These are phyloP conservation scores for Cystofilobasidium capitatum DNA, from an alignment of 768 basidiomycete species.

Conservation along the genomic window DNA sequence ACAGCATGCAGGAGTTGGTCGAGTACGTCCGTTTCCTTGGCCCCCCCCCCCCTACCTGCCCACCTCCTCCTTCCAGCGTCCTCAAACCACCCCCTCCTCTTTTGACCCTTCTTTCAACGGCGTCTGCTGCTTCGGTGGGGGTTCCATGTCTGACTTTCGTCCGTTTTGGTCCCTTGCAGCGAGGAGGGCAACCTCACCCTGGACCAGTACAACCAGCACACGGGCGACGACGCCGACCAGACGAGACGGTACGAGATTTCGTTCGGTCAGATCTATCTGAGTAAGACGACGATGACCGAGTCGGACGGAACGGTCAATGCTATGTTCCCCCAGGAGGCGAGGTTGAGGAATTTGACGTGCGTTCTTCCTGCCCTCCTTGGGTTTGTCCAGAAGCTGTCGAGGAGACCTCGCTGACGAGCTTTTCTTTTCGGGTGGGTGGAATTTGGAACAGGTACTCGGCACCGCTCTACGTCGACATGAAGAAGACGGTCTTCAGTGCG, in stretches of 20 bases:
- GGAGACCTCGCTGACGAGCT: not conserved
- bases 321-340: slow-evolving; percentile 92
- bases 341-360: slow-evolving; percentile 77
- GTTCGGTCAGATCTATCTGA: slow-evolving; percentile 95
- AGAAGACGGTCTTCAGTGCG: slow-evolving; percentile 68
- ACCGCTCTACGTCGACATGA: slow-evolving; percentile 91
- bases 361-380: slow-evolving; percentile 11
- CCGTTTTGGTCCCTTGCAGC: slow-evolving; percentile 1
- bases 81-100: too few species aligned
- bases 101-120: too few species aligned
- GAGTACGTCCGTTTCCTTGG: slow-evolving; percentile 42
- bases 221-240: slow-evolving; percentile 59
- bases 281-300: slow-evolving; percentile 87
- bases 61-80: not conserved
- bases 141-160: too few species aligned
- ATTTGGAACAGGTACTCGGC: slow-evolving; percentile 58
- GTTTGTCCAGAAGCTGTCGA: not conserved
- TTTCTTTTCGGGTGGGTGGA: not conserved
- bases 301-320: slow-evolving; percentile 87
- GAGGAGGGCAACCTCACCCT: slow-evolving; percentile 91
- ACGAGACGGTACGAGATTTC: slow-evolving; percentile 87
- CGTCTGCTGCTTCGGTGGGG: too few species aligned
- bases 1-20: slow-evolving; percentile 98
- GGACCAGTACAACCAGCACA: slow-evolving; percentile 93
- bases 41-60: too few species aligned